Evolutionary conservation across 352 stramenopile genomes (phyloP), one percentile per base, ranked within the genome.

Genomic region (Phytophthora idaei): DNA sequence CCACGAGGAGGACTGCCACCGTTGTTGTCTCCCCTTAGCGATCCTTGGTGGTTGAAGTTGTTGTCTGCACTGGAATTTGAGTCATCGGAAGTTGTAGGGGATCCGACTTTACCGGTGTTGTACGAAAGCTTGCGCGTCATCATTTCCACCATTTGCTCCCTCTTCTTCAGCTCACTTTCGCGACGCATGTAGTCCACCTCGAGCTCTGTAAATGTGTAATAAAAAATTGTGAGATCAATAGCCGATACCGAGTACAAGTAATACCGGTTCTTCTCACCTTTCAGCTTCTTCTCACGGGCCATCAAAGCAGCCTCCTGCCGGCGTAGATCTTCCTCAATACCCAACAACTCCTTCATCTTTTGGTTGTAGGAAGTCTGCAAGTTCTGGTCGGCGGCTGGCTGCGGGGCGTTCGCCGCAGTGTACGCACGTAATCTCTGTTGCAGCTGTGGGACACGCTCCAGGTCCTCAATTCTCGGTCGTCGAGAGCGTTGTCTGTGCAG

Each of bases 271-370:
- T 11, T 11, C 60, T 31, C 36, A 91, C 85, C 86, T 78, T 92
- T 93, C 45, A 95, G 73, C 62, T 93, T 93, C 62, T 90, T 93
- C 58, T 95, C 88, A 45, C 88, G 84, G 11, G 87, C 88, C 50
- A 91, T 84, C n/a, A 95, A 71, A 51, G 85, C 80, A 8, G 88
- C 83, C 72, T 95, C 88, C 64, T 95, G 86, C 44, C 86, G 86
- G n/a, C 85, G 85, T 28, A 95, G 69, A 42, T 95, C 85, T 49
- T 95, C 88, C 61, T 95, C 86, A 53, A 95, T 93, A 15, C 72
- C 84, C 55, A 95, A 64, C 31, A 95, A 57, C 64, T 95, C 88
- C 69, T 95, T 94, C 86, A 95, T 94, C 60, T 94, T 95, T 57
- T 89, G 78, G 55, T 90, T 90, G 77, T 93, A 95, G 31, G 76